Evolutionary conservation across 2,329 filamentous ascomycete genomes (phyloP).

Genomic region (Cladophialophora chaetospira): DNA sequence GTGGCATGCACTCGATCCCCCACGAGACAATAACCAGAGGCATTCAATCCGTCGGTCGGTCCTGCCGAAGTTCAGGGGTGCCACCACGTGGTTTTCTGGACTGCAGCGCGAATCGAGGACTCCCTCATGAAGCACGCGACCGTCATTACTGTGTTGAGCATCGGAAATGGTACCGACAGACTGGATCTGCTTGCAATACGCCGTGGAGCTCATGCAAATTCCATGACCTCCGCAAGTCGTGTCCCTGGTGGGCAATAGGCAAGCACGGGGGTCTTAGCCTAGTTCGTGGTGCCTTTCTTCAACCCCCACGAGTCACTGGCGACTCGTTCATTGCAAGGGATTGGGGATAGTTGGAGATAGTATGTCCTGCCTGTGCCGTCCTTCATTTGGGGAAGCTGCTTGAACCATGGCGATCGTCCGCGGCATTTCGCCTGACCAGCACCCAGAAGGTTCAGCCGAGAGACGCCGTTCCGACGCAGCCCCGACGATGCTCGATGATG

Average conservation of each 20-base stretch:
- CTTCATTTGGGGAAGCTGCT: background rate
- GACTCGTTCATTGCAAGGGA: background rate
- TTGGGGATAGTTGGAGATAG: slow-evolving; percentile 10
- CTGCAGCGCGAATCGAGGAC: background rate
- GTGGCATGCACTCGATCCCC: too few species aligned
- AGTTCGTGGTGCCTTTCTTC: background rate
- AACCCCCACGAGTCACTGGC: background rate
- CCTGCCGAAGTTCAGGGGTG: background rate
- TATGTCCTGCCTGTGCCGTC: background rate
- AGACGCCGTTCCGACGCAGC: background rate
- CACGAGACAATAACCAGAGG: too few species aligned
- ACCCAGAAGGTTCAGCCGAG: background rate
- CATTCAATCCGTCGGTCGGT: background rate
- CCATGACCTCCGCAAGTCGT: background rate
- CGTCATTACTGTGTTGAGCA: background rate
- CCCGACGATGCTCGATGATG: too few species aligned
- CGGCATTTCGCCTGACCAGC: slow-evolving; percentile 3
- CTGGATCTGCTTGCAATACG: too few species aligned
- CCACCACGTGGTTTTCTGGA: background rate
- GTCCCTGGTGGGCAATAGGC: background rate
- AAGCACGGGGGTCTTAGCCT: slow-evolving; percentile 1
- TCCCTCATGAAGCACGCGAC: background rate
- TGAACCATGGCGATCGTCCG: slow-evolving; percentile 1
- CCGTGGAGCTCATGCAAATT: too few species aligned
- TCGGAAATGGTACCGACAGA: too few species aligned